Evolutionary conservation across 345 rosid genomes (phyloP).

Genomic region (Nephelium lappaceum): DNA sequence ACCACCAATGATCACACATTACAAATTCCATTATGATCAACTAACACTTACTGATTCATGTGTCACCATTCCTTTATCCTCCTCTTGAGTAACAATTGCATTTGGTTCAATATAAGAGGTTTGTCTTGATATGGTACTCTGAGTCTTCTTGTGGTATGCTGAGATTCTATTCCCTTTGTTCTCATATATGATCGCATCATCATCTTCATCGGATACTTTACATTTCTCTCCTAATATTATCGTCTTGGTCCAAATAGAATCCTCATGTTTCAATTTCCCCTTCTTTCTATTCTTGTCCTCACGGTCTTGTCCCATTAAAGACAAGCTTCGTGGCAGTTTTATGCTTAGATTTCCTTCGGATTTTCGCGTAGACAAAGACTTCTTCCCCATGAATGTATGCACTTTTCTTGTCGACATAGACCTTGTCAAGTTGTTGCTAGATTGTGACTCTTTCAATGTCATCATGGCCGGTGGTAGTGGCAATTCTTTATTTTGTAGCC

Average conservation of each 20-base stretch:
- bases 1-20: not conserved
- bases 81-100: slow-evolving; percentile 23
- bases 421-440: slow-evolving; percentile 28
- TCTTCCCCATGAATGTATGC: not conserved
- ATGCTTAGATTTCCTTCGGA: slow-evolving; percentile 26
- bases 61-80: not conserved
- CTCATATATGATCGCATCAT: slow-evolving; percentile 36
- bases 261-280: slow-evolving; percentile 40
- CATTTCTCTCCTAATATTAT: slow-evolving; percentile 81
- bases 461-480: slow-evolving; percentile 52
- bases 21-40: not conserved
- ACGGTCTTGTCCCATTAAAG: slow-evolving; percentile 19
- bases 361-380: slow-evolving; percentile 27
- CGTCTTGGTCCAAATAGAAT: slow-evolving; percentile 57
- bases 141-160: slow-evolving; percentile 45
- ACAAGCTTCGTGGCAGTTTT: slow-evolving; percentile 43
- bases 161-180: slow-evolving; percentile 43
- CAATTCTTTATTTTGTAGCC: slow-evolving; percentile 14
- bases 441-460: slow-evolving; percentile 30
- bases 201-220: slow-evolving; percentile 47
- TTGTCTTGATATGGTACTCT: slow-evolving; percentile 40
- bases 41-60: slow-evolving; percentile 3
- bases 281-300: slow-evolving; percentile 25
- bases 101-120: slow-evolving; percentile 36
- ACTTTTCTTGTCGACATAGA: slow-evolving; percentile 22